Conservation (phyloP, 495 filamentous ascomycete species). For the Tuber umbilicatum region DNA sequence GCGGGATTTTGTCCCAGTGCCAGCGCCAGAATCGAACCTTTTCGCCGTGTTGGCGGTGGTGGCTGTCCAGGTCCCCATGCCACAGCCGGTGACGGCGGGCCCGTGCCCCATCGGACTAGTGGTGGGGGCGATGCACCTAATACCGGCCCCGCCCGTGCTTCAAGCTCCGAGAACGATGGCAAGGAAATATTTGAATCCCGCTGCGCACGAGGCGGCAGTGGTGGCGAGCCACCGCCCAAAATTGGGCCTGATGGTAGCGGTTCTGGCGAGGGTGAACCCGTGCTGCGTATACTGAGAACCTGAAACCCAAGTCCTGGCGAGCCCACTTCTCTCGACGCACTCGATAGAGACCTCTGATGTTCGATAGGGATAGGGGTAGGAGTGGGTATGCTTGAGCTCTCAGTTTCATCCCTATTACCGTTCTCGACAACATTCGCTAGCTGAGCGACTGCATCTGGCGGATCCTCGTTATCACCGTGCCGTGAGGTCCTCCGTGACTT, state of each 20-base stretch:
- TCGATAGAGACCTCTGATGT: background rate
- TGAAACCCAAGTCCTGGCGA: background rate
- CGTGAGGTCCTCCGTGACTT: constrained; percentile 2
- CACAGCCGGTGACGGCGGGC: background rate
- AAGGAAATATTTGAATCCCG: background rate
- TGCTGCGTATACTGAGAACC: background rate
- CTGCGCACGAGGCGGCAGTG: background rate
- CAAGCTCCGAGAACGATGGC: background rate
- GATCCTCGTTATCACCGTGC: background rate
- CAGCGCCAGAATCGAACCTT: background rate
- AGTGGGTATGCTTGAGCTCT: background rate
- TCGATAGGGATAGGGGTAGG: background rate
- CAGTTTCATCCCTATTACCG: background rate
- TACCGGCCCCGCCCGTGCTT: background rate
- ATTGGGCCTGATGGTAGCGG: background rate
- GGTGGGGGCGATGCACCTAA: background rate
- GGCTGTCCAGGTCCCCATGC: background rate
- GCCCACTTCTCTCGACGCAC: background rate
- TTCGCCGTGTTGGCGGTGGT: background rate
- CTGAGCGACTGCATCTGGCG: background rate
- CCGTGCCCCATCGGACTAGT: background rate
- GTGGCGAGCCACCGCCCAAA: background rate
- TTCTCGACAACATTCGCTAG: background rate
- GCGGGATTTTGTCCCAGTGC: background rate
- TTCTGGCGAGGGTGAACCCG: background rate